Conservation (phyloP, 345 rosid species). For the Melaleuca quinquenervia region DNA sequence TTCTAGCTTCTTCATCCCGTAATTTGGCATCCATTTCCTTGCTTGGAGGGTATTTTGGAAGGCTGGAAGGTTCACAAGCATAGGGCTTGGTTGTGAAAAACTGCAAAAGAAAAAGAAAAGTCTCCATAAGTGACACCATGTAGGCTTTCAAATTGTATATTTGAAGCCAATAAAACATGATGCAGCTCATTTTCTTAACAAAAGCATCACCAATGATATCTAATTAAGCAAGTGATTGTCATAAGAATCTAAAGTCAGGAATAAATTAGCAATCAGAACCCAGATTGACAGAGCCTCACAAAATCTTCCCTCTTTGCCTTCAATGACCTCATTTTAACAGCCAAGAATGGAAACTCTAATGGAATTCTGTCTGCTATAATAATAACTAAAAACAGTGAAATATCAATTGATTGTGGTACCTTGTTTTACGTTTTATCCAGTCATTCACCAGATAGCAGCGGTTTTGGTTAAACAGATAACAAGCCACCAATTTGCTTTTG, state of each 20-base stretch:
- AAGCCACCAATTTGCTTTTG: too few relatives aligned
- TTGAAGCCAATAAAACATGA: not conserved
- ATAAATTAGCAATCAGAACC: not conserved
- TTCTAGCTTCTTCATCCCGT: conserved; percentile 80
- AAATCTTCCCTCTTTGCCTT: not conserved
- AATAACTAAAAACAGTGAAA: not conserved
- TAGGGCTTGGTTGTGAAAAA: conserved; percentile 58
- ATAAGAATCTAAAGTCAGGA: not conserved
- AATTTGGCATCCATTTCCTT: conserved; percentile 79
- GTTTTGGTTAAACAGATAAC: too few relatives aligned
- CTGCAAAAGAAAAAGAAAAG: conserved; percentile 27
- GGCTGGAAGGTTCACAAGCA: conserved; percentile 75
- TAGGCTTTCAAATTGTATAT: not conserved
- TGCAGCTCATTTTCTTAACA: not conserved
- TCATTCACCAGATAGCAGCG: too few relatives aligned
- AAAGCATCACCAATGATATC: not conserved
- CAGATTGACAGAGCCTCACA: not conserved
- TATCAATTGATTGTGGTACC: too few relatives aligned
- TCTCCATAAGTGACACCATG: not conserved
- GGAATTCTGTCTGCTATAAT: not conserved
- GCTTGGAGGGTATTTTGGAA: conserved; percentile 76
- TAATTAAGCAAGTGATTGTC: not conserved
- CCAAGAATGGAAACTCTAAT: not conserved
- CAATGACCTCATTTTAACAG: not conserved
- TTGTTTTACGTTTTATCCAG: too few relatives aligned